Conservation (phyloP, 192 early-diverging fungal genomes). For the Backusella tarrabulga region DNA sequence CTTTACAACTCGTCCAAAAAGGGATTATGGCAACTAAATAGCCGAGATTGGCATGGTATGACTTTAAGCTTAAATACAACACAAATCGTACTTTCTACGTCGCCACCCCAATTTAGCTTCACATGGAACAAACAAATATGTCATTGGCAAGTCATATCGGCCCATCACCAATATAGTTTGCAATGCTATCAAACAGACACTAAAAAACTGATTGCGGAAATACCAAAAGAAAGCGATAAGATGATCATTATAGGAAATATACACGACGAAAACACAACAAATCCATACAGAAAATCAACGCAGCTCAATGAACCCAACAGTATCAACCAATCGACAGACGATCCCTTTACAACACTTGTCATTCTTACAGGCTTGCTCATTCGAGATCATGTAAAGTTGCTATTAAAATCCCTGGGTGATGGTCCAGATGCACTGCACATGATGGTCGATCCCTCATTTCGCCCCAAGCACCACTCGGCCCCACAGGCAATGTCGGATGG, state of each 20-base stretch:
- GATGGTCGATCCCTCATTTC: neutral
- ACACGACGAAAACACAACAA: neutral
- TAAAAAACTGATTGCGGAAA: slow-evolving; percentile 4
- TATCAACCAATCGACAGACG: neutral
- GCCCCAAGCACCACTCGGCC: neutral
- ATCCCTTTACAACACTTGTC: slow-evolving; percentile 14
- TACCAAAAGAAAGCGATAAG: neutral
- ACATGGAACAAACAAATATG: slow-evolving; percentile 10
- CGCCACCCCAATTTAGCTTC: slow-evolving; percentile 16
- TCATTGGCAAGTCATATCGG: slow-evolving; percentile 12
- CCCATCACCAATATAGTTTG: neutral
- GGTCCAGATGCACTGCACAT: slow-evolving; percentile 6
- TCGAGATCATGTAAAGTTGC: neutral
- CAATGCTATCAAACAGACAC: slow-evolving; percentile 6
- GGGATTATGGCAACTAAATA: neutral
- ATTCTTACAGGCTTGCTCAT: slow-evolving; percentile 7
- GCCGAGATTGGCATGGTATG: slow-evolving; percentile 14
- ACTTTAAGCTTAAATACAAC: slow-evolving; percentile 8
- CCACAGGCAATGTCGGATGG: neutral
- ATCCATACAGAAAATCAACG: slow-evolving; percentile 1
- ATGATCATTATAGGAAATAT: neutral
- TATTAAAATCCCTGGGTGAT: slow-evolving; percentile 5
- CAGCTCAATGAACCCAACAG: neutral
- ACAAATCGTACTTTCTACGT: slow-evolving; percentile 1
- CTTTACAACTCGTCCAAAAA: neutral